Evolutionary conservation across 768 basidiomycete species (phyloP), one percentile per base, ranked within the genome.

Genomic region (Asterophora parasitica): DNA sequence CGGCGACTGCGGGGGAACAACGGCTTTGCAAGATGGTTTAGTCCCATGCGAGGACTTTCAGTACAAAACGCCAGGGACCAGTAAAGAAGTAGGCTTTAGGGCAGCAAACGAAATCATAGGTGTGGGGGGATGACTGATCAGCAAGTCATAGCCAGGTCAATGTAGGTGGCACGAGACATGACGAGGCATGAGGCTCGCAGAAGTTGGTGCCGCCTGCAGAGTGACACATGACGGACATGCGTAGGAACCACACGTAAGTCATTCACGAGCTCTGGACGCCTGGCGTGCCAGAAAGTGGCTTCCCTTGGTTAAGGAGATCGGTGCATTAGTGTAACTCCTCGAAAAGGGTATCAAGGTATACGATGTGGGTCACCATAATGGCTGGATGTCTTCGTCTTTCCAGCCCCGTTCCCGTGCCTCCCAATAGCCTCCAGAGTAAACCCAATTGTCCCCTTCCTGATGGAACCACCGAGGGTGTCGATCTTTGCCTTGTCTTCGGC

Each of bases 401-500:
- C 86, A 91, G 34, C 79, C 76, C 39, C 67, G 72, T 43, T 73
- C 71, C 54, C 85, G 75, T 28, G 77, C 74, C 57, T 92, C 89
- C 90, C 90, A 92, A 61, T 92, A 92, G 12, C 84, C 87, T 32
- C 91, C 89, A 16, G 56, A 63, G 59, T 91, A 92, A 37, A 73
- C 61, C 88, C 87, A 92, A 51, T 87, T 83, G 36, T 85, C 83
- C 19, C 72, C 74, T 28, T 73, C 75, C 58, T 77, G 76, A 59
- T 74, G 77, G 62, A 92, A 93, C 90, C 91, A 93, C 35, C 76
- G 72, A 16, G 90, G 86, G 46, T 68, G 60, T 43, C 72, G 63
- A 28, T 89, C 86, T 48, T 70, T 68, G 4, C 85, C 81, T 4
- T 64, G 65, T 46, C 70, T 76, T 48, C 90, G 77, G 54, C 91